phyloP scores from a whole-genome alignment of 495 filamentous ascomycete species.

The Penicillium silybi region DNA sequence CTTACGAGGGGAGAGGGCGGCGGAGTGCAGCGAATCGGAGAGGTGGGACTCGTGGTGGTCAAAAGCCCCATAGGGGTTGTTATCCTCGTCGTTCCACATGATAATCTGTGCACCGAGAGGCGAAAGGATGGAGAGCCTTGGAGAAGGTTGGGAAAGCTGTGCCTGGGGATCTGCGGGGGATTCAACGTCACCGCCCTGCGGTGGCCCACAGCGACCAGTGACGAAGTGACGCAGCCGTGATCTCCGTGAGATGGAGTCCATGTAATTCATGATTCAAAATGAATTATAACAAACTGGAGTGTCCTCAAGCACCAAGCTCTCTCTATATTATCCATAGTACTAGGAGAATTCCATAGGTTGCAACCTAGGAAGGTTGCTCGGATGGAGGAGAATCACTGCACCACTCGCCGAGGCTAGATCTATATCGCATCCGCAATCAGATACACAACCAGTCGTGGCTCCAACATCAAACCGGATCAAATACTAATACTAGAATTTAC shows the following conservation, averaged over 20 bases:
- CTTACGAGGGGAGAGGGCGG: conserved; percentile 53
- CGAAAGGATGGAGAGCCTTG: conserved; percentile 16
- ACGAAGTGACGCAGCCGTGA: conserved; percentile 1
- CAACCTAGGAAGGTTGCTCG: no score
- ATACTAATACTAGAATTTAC: no score
- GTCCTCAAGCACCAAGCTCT: no score
- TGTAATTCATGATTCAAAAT: no score
- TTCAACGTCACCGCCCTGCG: conserved; percentile 23
- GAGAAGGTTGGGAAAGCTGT: conserved; percentile 17
- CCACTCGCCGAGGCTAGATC: not conserved
- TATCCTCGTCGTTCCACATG: conserved; percentile 85
- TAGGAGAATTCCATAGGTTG: no score
- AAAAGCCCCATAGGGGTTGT: conserved; percentile 91
- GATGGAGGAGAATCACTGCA: not conserved
- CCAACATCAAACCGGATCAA: not conserved
- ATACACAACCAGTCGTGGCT: not conserved
- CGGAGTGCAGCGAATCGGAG: conserved; percentile 66
- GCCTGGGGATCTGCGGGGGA: conserved; percentile 27
- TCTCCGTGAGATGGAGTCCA: not conserved
- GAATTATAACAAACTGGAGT: no score
- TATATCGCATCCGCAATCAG: not conserved
- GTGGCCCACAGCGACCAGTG: conserved; percentile 1
- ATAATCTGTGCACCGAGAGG: conserved; percentile 7
- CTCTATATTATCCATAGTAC: no score
- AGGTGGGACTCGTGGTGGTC: conserved; percentile 74